Percentiles rank a stretch among this genome's conserved stretches.
These are phyloP conservation scores for Colletotrichum spaethianum DNA, from an alignment of 2,329 filamentous ascomycete species.

Conservation along the genomic window DNA sequence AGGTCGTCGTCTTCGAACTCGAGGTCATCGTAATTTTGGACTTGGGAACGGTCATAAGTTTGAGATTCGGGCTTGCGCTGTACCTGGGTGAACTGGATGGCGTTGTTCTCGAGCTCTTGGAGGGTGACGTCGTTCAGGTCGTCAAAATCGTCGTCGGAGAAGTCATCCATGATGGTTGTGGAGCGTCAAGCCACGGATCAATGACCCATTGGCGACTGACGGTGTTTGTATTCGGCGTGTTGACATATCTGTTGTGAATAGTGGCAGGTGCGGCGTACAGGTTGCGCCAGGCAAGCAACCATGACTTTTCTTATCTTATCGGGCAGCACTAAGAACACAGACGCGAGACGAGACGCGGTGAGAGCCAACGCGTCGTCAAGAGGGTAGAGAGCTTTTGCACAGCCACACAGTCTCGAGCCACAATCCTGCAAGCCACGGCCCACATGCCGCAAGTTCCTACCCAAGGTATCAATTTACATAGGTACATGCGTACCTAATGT, in stretches of 20 bases:
- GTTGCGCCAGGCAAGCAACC: neutral
- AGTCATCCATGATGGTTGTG: conserved; percentile 64
- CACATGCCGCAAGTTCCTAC: neutral
- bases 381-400: neutral
- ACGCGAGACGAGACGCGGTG: neutral
- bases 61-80: conserved; percentile 50
- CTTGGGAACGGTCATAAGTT: conserved; percentile 44
- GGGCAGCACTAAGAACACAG: neutral
- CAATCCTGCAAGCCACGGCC: neutral
- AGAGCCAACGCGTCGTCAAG: conserved; percentile 8
- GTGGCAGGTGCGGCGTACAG: conserved; percentile 7
- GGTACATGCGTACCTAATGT: no score
- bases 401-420: neutral
- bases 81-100: conserved; percentile 72
- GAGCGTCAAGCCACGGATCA: conserved; percentile 4
- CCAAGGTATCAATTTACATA: no score
- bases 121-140: conserved; percentile 70
- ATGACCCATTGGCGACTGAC: neutral
- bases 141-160: conserved; percentile 76
- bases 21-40: conserved; percentile 55
- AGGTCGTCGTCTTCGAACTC: conserved; percentile 70
- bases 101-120: conserved; percentile 75
- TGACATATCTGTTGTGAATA: conserved; percentile 21
- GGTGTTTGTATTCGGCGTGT: neutral
- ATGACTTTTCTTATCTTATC: conserved; percentile 33